Evolutionary conservation across 768 basidiomycete species (phyloP), one percentile per base, ranked within the genome.

Genomic region (Podaxis sp.): DNA sequence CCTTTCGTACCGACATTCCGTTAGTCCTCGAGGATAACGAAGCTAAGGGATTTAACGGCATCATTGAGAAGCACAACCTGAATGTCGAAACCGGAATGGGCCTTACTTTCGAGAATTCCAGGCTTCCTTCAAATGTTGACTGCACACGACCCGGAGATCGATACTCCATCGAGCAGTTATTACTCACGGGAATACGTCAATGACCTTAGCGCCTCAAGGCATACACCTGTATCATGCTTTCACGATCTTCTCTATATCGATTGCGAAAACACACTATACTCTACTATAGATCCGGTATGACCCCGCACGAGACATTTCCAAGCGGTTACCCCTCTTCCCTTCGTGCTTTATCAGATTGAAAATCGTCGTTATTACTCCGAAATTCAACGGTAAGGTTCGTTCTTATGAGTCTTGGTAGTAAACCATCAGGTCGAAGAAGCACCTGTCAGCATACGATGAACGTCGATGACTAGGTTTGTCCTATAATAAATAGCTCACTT

Each of bases 181-280:
- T 51, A 59, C 58, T 26, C 24, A 50, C 49, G 37, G n/a, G 30
- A 49, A 17, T 36, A 38, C 58, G 22, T 38, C 46, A 51, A 33
- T 38, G 17, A n/a, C n/a, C 48, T 51, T 22, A 28, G 58, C 58
- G 49, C 49, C 58, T 59, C 49, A 37, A 37, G 48, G 49, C 17
- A 17, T 22, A 38, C 58, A 30, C 37, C 49, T 59, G 36, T 59
- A 59, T 38, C 48, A 22, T 51, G 10, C 24, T 40, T 38, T 40
- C 48, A 37, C 38, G 48, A 38, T 52, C 20, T 36, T 59, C 37
- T 40, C 48, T 49, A 50, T 59, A 51, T 59, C 48, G 58, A 51
- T 59, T 38, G 11, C 15, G 26, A 26, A 22, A 50, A 8, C 26
- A 24, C 24, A 4, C 17, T 46, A 46, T 17, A 17, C 44, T 46